phyloP scores from a whole-genome alignment of 2,329 filamentous ascomycete genomes.

The Alternaria dauci region DNA sequence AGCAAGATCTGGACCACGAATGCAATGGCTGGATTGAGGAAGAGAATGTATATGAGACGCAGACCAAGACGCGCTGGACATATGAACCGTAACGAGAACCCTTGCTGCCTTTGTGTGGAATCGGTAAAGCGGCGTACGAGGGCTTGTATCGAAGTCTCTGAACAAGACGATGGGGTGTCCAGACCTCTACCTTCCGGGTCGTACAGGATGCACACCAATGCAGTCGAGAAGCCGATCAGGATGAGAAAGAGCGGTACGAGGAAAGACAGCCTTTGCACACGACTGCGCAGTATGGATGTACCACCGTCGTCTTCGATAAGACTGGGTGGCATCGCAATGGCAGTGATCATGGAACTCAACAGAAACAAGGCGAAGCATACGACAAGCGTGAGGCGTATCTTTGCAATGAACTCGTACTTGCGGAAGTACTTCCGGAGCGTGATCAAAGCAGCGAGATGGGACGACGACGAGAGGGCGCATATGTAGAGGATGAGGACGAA shows the following conservation, averaged over 20 bases:
- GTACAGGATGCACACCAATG: conserved; percentile 39
- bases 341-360: conserved; percentile 38
- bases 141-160: conserved; percentile 1
- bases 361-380: conserved; percentile 40
- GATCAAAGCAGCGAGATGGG: conserved; percentile 44
- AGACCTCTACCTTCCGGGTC: conserved; percentile 20
- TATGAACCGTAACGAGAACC: neutral
- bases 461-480: conserved; percentile 42
- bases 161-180: conserved; percentile 12
- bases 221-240: conserved; percentile 40
- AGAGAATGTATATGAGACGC: conserved; percentile 30
- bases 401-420: conserved; percentile 41
- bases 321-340: conserved; percentile 30
- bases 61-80: conserved; percentile 25
- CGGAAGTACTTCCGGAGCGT: conserved; percentile 44
- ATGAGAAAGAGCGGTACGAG: conserved; percentile 39
- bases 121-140: conserved; percentile 18
- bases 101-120: conserved; percentile 2
- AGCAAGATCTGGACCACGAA: conserved; percentile 40
- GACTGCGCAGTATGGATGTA: conserved; percentile 16
- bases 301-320: conserved; percentile 8
- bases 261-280: conserved; percentile 33
- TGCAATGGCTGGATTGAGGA: conserved; percentile 39
- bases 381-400: conserved; percentile 38
- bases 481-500: conserved; percentile 45